Evolutionary conservation across 1,139 yeast species (phyloP).

Genomic region (Nakaseomyces nivariensis): DNA sequence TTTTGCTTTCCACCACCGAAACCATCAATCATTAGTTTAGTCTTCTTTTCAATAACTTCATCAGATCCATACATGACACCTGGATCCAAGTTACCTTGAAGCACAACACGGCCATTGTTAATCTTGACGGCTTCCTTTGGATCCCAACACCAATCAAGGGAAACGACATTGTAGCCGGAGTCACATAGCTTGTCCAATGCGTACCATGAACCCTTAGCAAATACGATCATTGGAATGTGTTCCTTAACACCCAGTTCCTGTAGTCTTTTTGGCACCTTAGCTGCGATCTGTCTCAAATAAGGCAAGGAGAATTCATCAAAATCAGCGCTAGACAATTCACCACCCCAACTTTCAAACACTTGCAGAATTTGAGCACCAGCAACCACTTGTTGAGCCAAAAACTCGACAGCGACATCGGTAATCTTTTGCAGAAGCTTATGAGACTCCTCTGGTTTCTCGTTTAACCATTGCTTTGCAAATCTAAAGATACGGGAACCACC

Average conservation of each 20-base stretch:
- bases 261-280: slow-evolving; percentile 58
- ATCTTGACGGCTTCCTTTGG: slow-evolving; percentile 79
- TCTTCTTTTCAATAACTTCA: slow-evolving; percentile 69
- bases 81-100: slow-evolving; percentile 95
- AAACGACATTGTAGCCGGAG: slow-evolving; percentile 77
- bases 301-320: slow-evolving; percentile 85
- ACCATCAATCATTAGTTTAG: slow-evolving; percentile 76
- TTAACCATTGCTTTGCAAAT: slow-evolving; percentile 87
- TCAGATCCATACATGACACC: slow-evolving; percentile 87
- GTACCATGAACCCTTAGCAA: slow-evolving; percentile 97
- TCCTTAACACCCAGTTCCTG: slow-evolving; percentile 61
- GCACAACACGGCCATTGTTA: slow-evolving; percentile 68
- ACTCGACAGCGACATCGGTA: slow-evolving; percentile 85
- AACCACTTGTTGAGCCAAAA: slow-evolving; percentile 84
- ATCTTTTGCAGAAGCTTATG: slow-evolving; percentile 65
- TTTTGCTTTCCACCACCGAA: slow-evolving; percentile 88
- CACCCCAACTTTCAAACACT: slow-evolving; percentile 97
- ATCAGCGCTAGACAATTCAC: slow-evolving; percentile 86
- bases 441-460: slow-evolving; percentile 62
- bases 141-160: slow-evolving; percentile 84
- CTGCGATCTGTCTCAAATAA: slow-evolving; percentile 67
- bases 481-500: slow-evolving; percentile 91
- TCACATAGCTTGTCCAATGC: slow-evolving; percentile 80
- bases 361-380: slow-evolving; percentile 98
- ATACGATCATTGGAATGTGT: slow-evolving; percentile 75